A percentile compares a stretch with the other conserved stretches of the same genome.
Evolutionary conservation across 2,329 filamentous ascomycete species (phyloP).

Genomic region (Lasiodiplodia hormozganensis): DNA sequence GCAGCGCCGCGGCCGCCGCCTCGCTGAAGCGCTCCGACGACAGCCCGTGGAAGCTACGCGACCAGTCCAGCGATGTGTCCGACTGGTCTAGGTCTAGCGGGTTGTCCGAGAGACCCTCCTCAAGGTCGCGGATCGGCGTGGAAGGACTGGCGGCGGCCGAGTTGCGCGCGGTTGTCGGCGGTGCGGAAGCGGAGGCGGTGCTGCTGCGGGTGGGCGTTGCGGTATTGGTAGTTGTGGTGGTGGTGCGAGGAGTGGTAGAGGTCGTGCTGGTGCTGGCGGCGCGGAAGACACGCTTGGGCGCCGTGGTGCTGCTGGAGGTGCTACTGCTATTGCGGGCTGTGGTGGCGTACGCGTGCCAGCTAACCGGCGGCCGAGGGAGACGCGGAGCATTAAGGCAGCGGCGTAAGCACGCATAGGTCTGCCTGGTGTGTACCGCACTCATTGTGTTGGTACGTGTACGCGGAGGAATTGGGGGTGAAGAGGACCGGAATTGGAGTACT

Average conservation of each 20-base stretch:
- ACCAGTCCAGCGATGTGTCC: constrained; percentile 72
- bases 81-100: constrained; percentile 49
- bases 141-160: constrained; percentile 31
- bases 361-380: background rate
- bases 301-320: background rate
- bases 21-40: constrained; percentile 72
- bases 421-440: constrained; percentile 12
- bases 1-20: constrained; percentile 72
- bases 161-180: constrained; percentile 12
- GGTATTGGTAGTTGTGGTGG: constrained; percentile 30
- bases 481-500: no score
- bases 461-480: background rate
- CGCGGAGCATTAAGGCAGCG: constrained; percentile 17
- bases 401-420: constrained; percentile 9
- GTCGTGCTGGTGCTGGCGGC: constrained; percentile 11
- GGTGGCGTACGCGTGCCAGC: constrained; percentile 22
- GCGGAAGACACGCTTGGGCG: constrained; percentile 1
- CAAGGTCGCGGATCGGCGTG: constrained; percentile 49
- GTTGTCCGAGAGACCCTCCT: constrained; percentile 57
- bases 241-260: constrained; percentile 28
- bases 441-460: background rate
- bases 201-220: constrained; percentile 28
- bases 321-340: background rate
- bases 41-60: constrained; percentile 81
- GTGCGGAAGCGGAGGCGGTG: background rate